phyloP scores from a whole-genome alignment of 352 stramenopile species.

The Globisporangium perplexum region DNA sequence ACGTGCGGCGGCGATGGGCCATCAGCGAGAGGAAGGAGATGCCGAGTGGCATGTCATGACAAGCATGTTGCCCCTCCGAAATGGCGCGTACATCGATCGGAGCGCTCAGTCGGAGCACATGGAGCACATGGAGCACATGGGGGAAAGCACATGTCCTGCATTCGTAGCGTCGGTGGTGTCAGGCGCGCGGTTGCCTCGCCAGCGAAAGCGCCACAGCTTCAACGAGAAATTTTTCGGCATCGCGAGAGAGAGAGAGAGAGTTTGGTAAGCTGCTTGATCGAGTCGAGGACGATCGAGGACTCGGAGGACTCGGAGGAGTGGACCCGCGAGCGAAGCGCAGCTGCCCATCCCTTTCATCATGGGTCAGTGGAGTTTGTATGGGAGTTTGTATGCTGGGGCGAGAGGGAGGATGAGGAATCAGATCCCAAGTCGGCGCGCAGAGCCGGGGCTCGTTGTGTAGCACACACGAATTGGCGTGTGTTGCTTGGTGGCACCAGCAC shows the following conservation, averaged over 20 bases:
- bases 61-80: background rate
- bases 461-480: background rate
- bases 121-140: background rate
- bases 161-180: no score
- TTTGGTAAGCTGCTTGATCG: background rate
- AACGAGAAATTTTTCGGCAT: no score
- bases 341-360: background rate
- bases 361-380: background rate
- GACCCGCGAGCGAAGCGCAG: no score
- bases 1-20: background rate
- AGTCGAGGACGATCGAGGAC: no score
- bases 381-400: conserved; percentile 1
- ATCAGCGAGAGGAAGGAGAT: background rate
- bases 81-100: background rate
- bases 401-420: conserved; percentile 10
- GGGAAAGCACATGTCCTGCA: no score
- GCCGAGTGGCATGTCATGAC: no score
- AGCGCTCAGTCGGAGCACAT: background rate
- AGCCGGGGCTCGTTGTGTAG: background rate
- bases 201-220: no score
- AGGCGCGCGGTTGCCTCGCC: no score
- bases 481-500: no score
- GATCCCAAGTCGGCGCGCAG: background rate
- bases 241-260: no score
- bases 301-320: no score